Evolutionary conservation across 805 yeast genomes (phyloP).

Genomic region (Metschnikowia matae): DNA sequence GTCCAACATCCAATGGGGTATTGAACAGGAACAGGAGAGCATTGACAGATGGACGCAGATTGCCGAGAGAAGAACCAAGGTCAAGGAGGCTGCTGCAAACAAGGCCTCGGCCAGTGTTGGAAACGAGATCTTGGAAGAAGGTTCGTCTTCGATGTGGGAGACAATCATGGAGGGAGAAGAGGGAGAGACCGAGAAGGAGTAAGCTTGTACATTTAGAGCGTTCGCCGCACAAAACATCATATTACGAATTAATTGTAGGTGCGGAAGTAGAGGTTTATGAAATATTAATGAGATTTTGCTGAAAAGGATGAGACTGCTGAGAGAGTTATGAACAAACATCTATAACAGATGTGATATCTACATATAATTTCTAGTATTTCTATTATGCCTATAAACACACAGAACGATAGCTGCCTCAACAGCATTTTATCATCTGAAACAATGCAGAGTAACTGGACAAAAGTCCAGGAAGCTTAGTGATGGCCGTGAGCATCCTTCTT

Average conservation of each 20-base stretch:
- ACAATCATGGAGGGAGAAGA: slow-evolving; percentile 18
- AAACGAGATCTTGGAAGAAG: slow-evolving; percentile 17
- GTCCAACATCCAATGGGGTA: slow-evolving; percentile 61
- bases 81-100: slow-evolving; percentile 43
- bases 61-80: slow-evolving; percentile 62
- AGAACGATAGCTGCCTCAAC: background rate
- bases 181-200: slow-evolving; percentile 4
- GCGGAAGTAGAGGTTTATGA: too few species aligned
- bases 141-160: slow-evolving; percentile 22
- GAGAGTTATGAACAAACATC: too few species aligned
- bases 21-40: slow-evolving; percentile 64
- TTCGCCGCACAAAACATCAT: background rate
- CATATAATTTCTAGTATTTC: background rate
- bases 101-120: slow-evolving; percentile 18
- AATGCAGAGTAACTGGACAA: background rate
- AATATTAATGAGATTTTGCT: too few species aligned
- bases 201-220: slow-evolving; percentile 9
- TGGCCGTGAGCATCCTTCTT: slow-evolving; percentile 30
- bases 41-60: slow-evolving; percentile 70
- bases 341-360: too few species aligned
- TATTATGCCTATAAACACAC: slow-evolving; percentile 2
- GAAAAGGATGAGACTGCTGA: too few species aligned
- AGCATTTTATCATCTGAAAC: background rate
- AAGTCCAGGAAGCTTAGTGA: slow-evolving; percentile 5
- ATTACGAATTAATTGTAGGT: background rate